Percentiles rank a stretch among this genome's conserved stretches.
phyloP scores from a whole-genome alignment of 2,329 filamentous ascomycete genomes.

The Aspergillus sp. region DNA sequence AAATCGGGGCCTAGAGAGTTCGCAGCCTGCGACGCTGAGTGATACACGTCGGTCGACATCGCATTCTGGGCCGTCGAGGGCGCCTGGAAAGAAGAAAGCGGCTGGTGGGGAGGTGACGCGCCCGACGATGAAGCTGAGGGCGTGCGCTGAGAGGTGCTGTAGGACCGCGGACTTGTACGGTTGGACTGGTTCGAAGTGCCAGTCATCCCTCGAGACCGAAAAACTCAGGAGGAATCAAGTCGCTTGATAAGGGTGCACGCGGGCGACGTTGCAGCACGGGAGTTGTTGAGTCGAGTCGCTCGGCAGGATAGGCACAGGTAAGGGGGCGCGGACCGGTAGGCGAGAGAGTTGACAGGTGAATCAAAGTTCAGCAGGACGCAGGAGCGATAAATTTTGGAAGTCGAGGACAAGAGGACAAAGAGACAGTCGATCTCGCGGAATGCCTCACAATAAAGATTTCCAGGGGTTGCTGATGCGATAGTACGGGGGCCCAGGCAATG shows the following conservation, averaged over 20 bases:
- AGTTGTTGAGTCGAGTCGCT: background rate
- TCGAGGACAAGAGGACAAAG: background rate
- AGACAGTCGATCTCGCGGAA: background rate
- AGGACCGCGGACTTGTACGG: slow-evolving; percentile 43
- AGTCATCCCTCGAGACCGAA: slow-evolving; percentile 38
- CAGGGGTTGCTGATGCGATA: slow-evolving; percentile 13
- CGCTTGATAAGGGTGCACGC: slow-evolving; percentile 16
- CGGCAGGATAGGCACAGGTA: slow-evolving; percentile 5
- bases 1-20: slow-evolving; percentile 36
- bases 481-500: slow-evolving; percentile 6
- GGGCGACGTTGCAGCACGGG: slow-evolving; percentile 13
- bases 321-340: slow-evolving; percentile 13
- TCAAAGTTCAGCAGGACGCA: background rate
- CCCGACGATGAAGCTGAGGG: slow-evolving; percentile 41
- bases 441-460: slow-evolving; percentile 10
- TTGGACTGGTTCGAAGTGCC: slow-evolving; percentile 42
- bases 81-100: slow-evolving; percentile 33
- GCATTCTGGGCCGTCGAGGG: slow-evolving; percentile 42
- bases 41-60: slow-evolving; percentile 46
- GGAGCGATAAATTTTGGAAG: background rate
- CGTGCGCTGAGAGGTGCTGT: slow-evolving; percentile 40
- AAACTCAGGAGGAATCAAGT: slow-evolving; percentile 11
- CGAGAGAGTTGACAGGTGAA: slow-evolving; percentile 13
- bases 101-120: slow-evolving; percentile 38
- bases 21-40: slow-evolving; percentile 36